Evolutionary conservation across 2,329 filamentous ascomycete species (phyloP).

Genomic region (Magnaporthales sp.): DNA sequence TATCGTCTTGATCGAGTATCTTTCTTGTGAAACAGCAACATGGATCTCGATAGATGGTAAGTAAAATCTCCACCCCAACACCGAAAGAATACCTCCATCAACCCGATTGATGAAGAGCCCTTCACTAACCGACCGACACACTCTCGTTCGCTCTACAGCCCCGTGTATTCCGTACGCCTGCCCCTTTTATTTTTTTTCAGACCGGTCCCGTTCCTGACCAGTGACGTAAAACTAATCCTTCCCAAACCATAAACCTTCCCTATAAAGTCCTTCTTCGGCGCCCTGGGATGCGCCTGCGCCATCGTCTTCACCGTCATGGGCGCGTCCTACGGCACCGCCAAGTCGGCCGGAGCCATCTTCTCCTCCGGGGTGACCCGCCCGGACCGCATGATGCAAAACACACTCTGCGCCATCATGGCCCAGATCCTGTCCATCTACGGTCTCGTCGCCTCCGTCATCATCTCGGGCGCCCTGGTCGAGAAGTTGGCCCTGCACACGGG

Average conservation of each 20-base stretch:
- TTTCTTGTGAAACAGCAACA: background rate
- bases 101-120: background rate
- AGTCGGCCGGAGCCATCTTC: constrained; percentile 95
- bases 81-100: background rate
- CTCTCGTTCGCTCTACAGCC: constrained; percentile 19
- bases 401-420: constrained; percentile 99
- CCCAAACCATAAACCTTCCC: background rate
- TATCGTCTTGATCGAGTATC: background rate
- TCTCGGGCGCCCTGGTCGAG: constrained; percentile 68
- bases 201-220: too few relatives aligned
- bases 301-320: constrained; percentile 46
- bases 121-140: background rate
- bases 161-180: constrained; percentile 32
- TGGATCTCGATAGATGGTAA: background rate
- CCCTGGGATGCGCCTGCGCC: constrained; percentile 76
- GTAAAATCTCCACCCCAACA: background rate
- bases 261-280: constrained; percentile 75
- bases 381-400: constrained; percentile 98
- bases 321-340: constrained; percentile 95
- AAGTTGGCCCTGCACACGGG: constrained; percentile 64
- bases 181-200: too few relatives aligned
- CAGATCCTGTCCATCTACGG: constrained; percentile 99
- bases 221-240: constrained; percentile 8
- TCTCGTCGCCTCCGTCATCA: constrained; percentile 76
- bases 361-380: constrained; percentile 95